A percentile compares a stretch with the other conserved stretches of the same genome.
Evolutionary conservation across 2,329 filamentous ascomycete species (phyloP).

Genomic region (Lachnellula cervina): DNA sequence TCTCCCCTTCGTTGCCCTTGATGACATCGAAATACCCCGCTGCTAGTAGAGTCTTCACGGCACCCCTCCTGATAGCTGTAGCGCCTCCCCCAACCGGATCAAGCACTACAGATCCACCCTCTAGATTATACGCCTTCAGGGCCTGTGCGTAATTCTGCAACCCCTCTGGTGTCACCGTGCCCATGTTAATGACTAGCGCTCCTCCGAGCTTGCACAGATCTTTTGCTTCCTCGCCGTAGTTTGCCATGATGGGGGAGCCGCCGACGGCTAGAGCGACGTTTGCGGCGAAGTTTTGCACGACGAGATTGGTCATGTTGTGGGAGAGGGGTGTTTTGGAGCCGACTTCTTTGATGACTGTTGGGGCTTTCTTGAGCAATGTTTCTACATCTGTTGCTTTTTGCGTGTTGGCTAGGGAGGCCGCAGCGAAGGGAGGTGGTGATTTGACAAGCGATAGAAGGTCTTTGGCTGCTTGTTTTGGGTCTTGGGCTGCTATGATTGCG

Average conservation of each 20-base stretch:
- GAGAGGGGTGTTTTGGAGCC: slow-evolving; percentile 64
- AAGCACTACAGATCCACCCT: slow-evolving; percentile 70
- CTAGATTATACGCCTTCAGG: slow-evolving; percentile 73
- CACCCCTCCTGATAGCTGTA: slow-evolving; percentile 65
- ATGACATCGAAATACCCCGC: slow-evolving; percentile 79
- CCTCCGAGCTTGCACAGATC: slow-evolving; percentile 77
- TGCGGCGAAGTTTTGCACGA: slow-evolving; percentile 92
- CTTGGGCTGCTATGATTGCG: slow-evolving; percentile 70
- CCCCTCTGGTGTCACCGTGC: slow-evolving; percentile 75
- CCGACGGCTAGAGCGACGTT: slow-evolving; percentile 83
- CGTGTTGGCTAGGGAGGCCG: slow-evolving; percentile 7
- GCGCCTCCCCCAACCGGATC: slow-evolving; percentile 91
- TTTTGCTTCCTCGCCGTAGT: slow-evolving; percentile 72
- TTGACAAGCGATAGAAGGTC: slow-evolving; percentile 53
- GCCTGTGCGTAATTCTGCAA: slow-evolving; percentile 68
- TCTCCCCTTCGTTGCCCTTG: slow-evolving; percentile 92
- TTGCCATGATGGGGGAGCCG: slow-evolving; percentile 91
- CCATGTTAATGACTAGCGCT: slow-evolving; percentile 89
- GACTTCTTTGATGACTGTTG: slow-evolving; percentile 53
- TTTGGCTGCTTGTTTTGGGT: slow-evolving; percentile 60
- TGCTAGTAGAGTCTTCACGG: slow-evolving; percentile 65
- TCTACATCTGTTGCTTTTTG: slow-evolving; percentile 20
- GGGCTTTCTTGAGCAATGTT: slow-evolving; percentile 20
- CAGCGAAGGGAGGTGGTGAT: slow-evolving; percentile 26
- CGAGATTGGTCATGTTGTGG: slow-evolving; percentile 97